Percentiles rank a stretch among this genome's conserved stretches.
Evolutionary conservation across 192 early-diverging fungal species (phyloP).

Genomic region (Chytriomyces sp.): DNA sequence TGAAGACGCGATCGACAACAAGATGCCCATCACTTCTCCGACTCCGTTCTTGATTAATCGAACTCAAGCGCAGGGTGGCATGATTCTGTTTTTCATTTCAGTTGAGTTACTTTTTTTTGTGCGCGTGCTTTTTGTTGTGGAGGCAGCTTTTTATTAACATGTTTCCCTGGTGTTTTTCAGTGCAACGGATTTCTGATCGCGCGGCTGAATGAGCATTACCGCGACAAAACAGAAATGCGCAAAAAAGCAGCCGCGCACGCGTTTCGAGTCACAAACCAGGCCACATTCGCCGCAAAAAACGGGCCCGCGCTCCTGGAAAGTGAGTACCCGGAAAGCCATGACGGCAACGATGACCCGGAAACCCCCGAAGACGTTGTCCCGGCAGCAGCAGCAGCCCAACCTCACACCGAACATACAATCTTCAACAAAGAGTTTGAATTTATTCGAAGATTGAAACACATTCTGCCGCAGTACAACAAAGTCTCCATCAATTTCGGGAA

Average conservation of each 20-base stretch:
- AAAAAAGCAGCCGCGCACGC: slow-evolving; percentile 33
- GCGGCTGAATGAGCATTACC: slow-evolving; percentile 33
- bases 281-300: not conserved
- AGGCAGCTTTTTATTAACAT: not conserved
- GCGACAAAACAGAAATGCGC: slow-evolving; percentile 28
- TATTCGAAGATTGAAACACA: slow-evolving; percentile 38
- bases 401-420: not conserved
- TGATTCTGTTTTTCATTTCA: slow-evolving; percentile 39
- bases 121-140: not conserved
- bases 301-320: not conserved
- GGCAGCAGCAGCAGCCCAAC: not conserved
- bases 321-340: not conserved
- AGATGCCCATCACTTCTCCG: not conserved
- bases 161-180: not conserved
- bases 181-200: slow-evolving; percentile 32
- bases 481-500: slow-evolving; percentile 51
- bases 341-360: not conserved
- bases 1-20: slow-evolving; percentile 17
- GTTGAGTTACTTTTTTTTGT: not conserved
- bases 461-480: slow-evolving; percentile 37
- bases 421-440: slow-evolving; percentile 34
- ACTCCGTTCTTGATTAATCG: slow-evolving; percentile 14
- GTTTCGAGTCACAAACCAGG: slow-evolving; percentile 9
- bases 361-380: not conserved
- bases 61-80: slow-evolving; percentile 34